Evolutionary conservation across 1,284 basidiomycete genomes (phyloP).

Genomic region (Ganoderma multipileum): DNA sequence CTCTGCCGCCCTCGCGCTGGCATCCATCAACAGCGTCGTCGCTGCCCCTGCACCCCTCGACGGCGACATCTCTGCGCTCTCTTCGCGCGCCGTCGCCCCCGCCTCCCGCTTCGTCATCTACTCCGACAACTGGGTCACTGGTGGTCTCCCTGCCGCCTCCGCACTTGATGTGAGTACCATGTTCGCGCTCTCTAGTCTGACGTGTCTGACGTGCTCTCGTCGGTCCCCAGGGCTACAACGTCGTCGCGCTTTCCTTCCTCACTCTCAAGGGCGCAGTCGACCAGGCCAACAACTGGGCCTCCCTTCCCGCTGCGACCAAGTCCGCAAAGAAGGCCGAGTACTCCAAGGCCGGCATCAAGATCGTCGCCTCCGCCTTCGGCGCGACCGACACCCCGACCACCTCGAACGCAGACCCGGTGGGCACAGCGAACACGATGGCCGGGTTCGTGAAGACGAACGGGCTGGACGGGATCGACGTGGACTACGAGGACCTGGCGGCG

Average conservation of each 20-base stretch:
- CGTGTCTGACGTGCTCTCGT: too few species aligned
- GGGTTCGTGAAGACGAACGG: constrained; percentile 41
- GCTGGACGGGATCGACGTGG: constrained; percentile 63
- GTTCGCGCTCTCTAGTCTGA: too few species aligned
- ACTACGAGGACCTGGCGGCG: constrained; percentile 60
- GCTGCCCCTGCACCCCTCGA: constrained; percentile 12
- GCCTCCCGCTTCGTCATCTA: too few species aligned
- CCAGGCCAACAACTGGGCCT: constrained; percentile 48
- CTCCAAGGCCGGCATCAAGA: too few species aligned
- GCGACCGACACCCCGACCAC: constrained; percentile 58
- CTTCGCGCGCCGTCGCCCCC: too few species aligned
- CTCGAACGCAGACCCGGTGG: constrained; percentile 46
- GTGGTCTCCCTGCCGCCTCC: too few species aligned
- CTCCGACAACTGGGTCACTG: too few species aligned
- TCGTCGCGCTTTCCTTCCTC: constrained; percentile 26
- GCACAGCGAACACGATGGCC: constrained; percentile 53
- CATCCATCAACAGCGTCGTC: constrained; percentile 25
- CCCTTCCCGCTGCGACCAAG: too few species aligned
- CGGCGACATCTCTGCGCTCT: background rate
- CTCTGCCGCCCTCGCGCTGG: constrained; percentile 24
- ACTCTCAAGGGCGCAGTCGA: constrained; percentile 19
- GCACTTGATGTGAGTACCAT: too few species aligned
- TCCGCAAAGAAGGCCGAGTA: too few species aligned
- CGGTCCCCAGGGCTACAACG: constrained; percentile 22
- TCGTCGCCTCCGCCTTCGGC: constrained; percentile 25